Base-by-base conservation (phyloP, 1,284 basidiomycete species). In the Irpex sp. region DNA sequence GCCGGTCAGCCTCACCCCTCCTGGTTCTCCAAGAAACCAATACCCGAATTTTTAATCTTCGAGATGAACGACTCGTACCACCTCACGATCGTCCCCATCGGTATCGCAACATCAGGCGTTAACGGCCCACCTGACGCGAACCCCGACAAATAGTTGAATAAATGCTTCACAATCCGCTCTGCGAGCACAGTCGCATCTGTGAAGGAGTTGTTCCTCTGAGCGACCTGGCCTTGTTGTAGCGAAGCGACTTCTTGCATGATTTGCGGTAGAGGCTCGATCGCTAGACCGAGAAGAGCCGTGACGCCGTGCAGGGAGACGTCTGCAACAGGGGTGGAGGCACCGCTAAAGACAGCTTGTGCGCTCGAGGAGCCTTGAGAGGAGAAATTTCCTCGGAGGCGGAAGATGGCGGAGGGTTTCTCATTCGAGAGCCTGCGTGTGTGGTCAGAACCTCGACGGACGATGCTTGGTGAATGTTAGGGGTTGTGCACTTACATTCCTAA, bases 401-500 rank as follows among this genome's bases (percentile, higher is more conserved):
- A 97, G 70, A 97, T 95, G 1, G 94, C 90, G 1, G 93, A 96
- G 0, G 94, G 94, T 72, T 96, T 96, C 19, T 91, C 88, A 73
- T 96, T 96, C 2, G 94, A 94, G 44, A 97, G 81, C 81, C 94
- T 96, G 67, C 3, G 60, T 17, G 26, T 21, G 40, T 9, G 15
- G 40, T 44, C 8, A 15, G 48, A 36, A 44, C 7, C 31, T 26
- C 26, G 26, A 26, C 26, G 26, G 26, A 26, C 26, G 3, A 26
- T 26, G 26, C 3, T 26, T 26, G 26, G 26, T 26, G 26, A 26
- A 26, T 26, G 26, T 26, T 26, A 26, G 26, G 3, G 26, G 44
- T 62, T 57, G 51, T 51, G 6, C 3, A 82, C 92, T 73, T 72
- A 94, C 94, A 93, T 92, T 71, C 95, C 95, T 21, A 97, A 80